Evolutionary conservation across 257 asterid species (phyloP).

Genomic region (Jaltomata sinuosa): DNA sequence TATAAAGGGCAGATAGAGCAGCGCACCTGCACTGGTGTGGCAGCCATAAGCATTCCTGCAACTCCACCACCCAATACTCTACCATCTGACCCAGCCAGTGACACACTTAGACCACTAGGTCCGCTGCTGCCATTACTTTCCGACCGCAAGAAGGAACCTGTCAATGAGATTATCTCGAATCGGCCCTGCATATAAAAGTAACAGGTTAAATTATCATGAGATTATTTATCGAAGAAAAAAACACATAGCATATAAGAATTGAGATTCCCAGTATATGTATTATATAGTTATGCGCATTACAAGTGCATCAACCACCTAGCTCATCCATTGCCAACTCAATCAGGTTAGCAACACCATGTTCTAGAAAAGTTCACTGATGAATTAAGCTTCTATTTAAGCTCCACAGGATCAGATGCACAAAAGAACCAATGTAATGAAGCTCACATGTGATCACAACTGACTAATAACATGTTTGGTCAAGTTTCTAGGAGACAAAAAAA

Average conservation of each 20-base stretch:
- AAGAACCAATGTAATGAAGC: not conserved
- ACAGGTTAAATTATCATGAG: not conserved
- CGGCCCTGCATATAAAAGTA: constrained; percentile 49
- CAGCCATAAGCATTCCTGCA: constrained; percentile 77
- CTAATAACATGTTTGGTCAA: not conserved
- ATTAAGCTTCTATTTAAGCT: not conserved
- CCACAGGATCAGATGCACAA: not conserved
- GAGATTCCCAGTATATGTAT: not conserved
- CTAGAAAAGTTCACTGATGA: not conserved
- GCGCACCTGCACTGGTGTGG: constrained; percentile 68
- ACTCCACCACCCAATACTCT: constrained; percentile 89
- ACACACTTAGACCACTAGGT: constrained; percentile 53
- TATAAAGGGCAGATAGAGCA: not conserved
- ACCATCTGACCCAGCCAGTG: constrained; percentile 74
- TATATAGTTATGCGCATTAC: not conserved
- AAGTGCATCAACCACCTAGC: not conserved
- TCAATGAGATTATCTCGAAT: constrained; percentile 68
- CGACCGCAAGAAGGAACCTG: constrained; percentile 59
- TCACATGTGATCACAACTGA: not conserved
- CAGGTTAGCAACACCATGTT: not conserved
- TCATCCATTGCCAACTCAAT: not conserved
- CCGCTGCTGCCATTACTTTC: constrained; percentile 51
- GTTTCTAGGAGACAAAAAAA: not conserved
- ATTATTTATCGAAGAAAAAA: not conserved
- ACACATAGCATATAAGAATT: not conserved